Base-by-base conservation (phyloP, 768 basidiomycete species). In the Hypsizygus marmoreus region DNA sequence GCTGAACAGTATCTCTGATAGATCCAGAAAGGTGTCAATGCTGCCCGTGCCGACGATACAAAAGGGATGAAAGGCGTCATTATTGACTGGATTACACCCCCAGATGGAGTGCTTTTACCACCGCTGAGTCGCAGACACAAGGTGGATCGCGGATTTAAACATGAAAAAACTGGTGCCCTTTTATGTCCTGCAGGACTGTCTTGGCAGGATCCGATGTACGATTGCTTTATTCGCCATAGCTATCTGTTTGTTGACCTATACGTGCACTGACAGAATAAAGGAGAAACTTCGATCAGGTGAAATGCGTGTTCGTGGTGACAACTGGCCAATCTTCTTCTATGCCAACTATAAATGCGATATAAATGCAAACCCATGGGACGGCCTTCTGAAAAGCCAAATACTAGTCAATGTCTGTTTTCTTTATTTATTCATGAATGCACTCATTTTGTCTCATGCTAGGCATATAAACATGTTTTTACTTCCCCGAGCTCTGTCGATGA, bases 81-180 rank as follows among this genome's bases (percentile, higher is more conserved):
- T 16, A 23, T 62, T 2, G 53, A 62, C 24, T 63, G 62, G 60
- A 61, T 65, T 6, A 57, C 50, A 6, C 56, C 58, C 1, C 40
- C 32, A 26, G 50, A 58, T 10, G 40, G 51, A 11, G 20, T 46
- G 9, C 42, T 59, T 1, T 32, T 6, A 1, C 56, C 53, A 11
- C 45, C 38, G 2, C 39, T 55, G 4, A 29, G 44, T 13, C 43
- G 45, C 4, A 52, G 50, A 20, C 20, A 38, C 12, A 57, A 54
- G 28, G 4, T 17, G 1, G 40, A 52, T 22, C 32, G 40, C 4
- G 53, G 53, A 4, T 52, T 54, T 26, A 22, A 50, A 16, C 47
- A 57, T 26, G 38, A 49, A 1, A 2, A 4, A 6, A 57, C 56
- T 17, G 56, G 56, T n/a, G 33, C 25, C 14, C 37, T 58, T 4